These are phyloP conservation scores for Colletotrichum cereale DNA, from an alignment of 2,329 filamentous ascomycete species.

Conservation along the genomic window DNA sequence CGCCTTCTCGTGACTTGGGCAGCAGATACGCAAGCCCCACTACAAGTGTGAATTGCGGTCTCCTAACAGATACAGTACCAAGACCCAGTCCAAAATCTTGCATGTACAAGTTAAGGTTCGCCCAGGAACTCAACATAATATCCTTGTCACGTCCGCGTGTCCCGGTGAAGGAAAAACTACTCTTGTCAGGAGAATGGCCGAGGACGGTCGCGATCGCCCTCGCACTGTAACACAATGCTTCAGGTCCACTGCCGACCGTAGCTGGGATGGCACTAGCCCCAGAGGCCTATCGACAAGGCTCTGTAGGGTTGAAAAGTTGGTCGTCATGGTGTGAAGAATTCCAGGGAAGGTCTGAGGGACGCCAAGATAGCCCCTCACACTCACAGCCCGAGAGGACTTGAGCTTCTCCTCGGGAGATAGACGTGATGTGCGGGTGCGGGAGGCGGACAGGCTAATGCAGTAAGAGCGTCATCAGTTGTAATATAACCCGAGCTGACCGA, in stretches of 20 bases:
- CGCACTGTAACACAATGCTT: conserved; percentile 51
- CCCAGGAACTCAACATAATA: conserved; percentile 68
- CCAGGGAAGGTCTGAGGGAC: conserved; percentile 61
- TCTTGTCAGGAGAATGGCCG: conserved; percentile 50
- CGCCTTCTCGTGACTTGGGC: conserved; percentile 57
- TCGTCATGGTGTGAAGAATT: conserved; percentile 60
- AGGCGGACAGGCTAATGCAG: conserved; percentile 62
- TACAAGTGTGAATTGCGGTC: conserved; percentile 59
- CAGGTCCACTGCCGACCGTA: conserved; percentile 56
- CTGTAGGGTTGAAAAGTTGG: conserved; percentile 49
- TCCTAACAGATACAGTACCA: conserved; percentile 60
- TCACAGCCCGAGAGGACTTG: conserved; percentile 60
- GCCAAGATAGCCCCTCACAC: conserved; percentile 57
- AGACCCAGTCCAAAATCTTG: conserved; percentile 62
- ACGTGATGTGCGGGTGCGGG: conserved; percentile 55
- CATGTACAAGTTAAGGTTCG: conserved; percentile 57
- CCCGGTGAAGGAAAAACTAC: conserved; percentile 49
- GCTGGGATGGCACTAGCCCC: conserved; percentile 39
- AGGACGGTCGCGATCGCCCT: conserved; percentile 58
- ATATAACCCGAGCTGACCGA: conserved; percentile 51
- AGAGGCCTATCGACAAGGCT: conserved; percentile 45
- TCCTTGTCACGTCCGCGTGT: conserved; percentile 54
- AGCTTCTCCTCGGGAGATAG: conserved; percentile 42
- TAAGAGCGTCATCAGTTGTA: conserved; percentile 67
- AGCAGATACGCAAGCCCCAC: conserved; percentile 65